phyloP scores from a whole-genome alignment of 2,329 filamentous ascomycete genomes.

The Emericellopsis cladophorae region DNA sequence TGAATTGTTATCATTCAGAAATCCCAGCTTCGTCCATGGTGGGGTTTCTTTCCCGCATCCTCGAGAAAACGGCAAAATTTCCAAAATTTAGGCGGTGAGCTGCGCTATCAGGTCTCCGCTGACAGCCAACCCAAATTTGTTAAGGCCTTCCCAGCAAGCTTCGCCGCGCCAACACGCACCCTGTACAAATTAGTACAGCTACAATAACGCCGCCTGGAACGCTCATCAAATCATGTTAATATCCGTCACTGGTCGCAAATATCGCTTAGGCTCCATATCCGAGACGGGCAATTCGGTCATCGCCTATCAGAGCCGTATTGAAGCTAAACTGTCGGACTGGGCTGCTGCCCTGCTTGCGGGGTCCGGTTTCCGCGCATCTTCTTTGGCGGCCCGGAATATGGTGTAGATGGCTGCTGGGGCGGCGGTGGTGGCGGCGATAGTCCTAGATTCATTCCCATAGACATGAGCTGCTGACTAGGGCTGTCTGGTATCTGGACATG shows the following conservation, averaged over 20 bases:
- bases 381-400: neutral
- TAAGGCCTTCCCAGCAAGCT: too few relatives aligned
- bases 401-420: conserved; percentile 1
- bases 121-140: too few relatives aligned
- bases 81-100: conserved; percentile 15
- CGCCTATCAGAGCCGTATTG: neutral
- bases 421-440: neutral
- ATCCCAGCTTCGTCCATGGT: conserved; percentile 5
- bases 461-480: conserved; percentile 1
- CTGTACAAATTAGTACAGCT: too few relatives aligned
- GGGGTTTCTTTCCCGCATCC: neutral
- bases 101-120: neutral
- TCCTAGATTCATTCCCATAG: neutral
- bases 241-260: too few relatives aligned
- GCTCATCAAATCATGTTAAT: too few relatives aligned
- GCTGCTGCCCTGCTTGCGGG: neutral
- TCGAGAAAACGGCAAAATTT: conserved; percentile 6
- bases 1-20: neutral
- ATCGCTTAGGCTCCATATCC: too few relatives aligned
- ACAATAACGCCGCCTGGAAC: too few relatives aligned
- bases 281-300: too few relatives aligned
- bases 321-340: too few relatives aligned
- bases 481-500: conserved; percentile 2
- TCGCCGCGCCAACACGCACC: neutral
- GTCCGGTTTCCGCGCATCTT: conserved; percentile 1